These are phyloP conservation scores for Zalerion maritima DNA, from an alignment of 495 filamentous ascomycete species.

Conservation along the genomic window DNA sequence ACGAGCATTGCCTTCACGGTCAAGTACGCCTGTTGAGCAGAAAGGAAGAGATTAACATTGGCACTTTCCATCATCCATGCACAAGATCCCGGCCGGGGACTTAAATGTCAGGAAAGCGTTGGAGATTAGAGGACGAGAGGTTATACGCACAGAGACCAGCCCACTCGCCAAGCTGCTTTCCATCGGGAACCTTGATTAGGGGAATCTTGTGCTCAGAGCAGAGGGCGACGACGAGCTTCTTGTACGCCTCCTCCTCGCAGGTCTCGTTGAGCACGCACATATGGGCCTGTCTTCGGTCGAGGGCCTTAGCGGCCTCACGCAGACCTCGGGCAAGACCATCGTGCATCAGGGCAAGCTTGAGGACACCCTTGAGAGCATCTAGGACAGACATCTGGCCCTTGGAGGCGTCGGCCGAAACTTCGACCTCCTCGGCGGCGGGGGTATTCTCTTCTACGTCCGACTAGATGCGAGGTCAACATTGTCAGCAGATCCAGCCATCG, in stretches of 20 bases:
- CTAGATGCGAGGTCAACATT: constrained; percentile 15
- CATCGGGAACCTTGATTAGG: constrained; percentile 98
- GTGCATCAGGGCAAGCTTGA: constrained; percentile 98
- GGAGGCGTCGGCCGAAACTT: constrained; percentile 73
- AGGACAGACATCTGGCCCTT: constrained; percentile 95
- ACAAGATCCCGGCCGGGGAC: background rate
- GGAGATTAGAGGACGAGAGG: too few species aligned
- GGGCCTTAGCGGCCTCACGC: constrained; percentile 92
- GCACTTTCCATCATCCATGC: constrained; percentile 2
- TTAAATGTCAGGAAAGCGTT: too few species aligned
- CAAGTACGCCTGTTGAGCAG: constrained; percentile 60
- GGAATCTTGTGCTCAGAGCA: constrained; percentile 99
- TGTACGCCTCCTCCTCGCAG: constrained; percentile 99
- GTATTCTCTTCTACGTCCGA: constrained; percentile 66
- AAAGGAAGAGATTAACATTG: too few species aligned
- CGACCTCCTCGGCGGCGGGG: constrained; percentile 76
- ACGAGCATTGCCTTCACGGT: constrained; percentile 96
- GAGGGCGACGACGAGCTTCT: constrained; percentile 96
- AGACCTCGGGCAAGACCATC: constrained; percentile 97
- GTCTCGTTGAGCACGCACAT: constrained; percentile 99
- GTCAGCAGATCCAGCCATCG: constrained; percentile 8
- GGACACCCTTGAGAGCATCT: constrained; percentile 92
- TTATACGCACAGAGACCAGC: constrained; percentile 84
- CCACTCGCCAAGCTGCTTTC: constrained; percentile 99
- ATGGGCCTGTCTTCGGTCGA: constrained; percentile 94